These are phyloP conservation scores for Austroboletus olivaceoglutinosus DNA, from an alignment of 1,284 basidiomycete species.

Conservation along the genomic window DNA sequence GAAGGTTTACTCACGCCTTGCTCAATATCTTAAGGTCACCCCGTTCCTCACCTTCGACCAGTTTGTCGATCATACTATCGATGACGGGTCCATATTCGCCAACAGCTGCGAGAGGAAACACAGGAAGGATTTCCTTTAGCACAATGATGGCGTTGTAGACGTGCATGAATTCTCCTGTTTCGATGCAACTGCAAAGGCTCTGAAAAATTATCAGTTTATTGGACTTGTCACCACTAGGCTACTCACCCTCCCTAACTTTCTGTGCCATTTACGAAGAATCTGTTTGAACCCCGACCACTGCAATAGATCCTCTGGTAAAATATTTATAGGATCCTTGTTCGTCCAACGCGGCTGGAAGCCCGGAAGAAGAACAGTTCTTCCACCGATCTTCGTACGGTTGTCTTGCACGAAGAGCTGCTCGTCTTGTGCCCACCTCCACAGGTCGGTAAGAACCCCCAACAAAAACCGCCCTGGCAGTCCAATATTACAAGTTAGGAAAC, in stretches of 20 bases:
- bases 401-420: slow-evolving; percentile 66
- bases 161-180: slow-evolving; percentile 88
- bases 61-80: slow-evolving; percentile 62
- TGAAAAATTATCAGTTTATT: slow-evolving; percentile 28
- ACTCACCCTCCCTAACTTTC: slow-evolving; percentile 61
- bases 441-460: slow-evolving; percentile 71
- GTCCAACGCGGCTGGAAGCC: slow-evolving; percentile 60
- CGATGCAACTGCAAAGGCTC: slow-evolving; percentile 63
- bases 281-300: slow-evolving; percentile 71
- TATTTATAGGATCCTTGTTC: slow-evolving; percentile 41
- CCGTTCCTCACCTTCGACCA: slow-evolving; percentile 72
- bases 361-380: slow-evolving; percentile 61
- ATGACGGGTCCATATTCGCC: slow-evolving; percentile 56
- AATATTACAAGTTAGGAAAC: neutral
- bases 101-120: slow-evolving; percentile 75
- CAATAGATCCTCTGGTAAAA: slow-evolving; percentile 56
- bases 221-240: neutral
- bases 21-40: slow-evolving; percentile 83
- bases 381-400: slow-evolving; percentile 62
- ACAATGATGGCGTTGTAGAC: slow-evolving; percentile 92
- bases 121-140: slow-evolving; percentile 83
- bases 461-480: slow-evolving; percentile 73
- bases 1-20: slow-evolving; percentile 54
- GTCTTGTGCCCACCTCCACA: slow-evolving; percentile 74
- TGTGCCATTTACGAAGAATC: slow-evolving; percentile 81